phyloP scores from a whole-genome alignment of 2,329 filamentous ascomycete genomes.

The Calonectria fujianensis region DNA sequence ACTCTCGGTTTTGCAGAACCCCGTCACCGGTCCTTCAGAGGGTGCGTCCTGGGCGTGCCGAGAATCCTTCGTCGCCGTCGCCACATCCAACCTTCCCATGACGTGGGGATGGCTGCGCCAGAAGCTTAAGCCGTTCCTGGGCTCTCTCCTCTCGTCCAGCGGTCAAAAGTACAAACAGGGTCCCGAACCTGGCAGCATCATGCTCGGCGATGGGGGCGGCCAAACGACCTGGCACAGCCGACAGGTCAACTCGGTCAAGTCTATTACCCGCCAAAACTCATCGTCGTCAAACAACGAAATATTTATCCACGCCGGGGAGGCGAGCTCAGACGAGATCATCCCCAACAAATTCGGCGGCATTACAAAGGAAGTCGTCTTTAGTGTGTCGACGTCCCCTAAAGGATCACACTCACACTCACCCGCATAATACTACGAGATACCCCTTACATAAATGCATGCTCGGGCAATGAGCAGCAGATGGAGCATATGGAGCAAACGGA shows the following conservation, averaged over 20 bases:
- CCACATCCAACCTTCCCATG: slow-evolving; percentile 62
- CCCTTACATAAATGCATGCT: neutral
- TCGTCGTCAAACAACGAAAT: slow-evolving; percentile 25
- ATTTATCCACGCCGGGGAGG: slow-evolving; percentile 47
- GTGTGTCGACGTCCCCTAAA: slow-evolving; percentile 36
- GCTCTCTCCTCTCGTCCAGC: slow-evolving; percentile 50
- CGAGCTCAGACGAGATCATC: slow-evolving; percentile 50
- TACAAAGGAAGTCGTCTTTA: slow-evolving; percentile 50
- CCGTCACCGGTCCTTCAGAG: slow-evolving; percentile 57
- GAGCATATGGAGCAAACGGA: slow-evolving; percentile 24
- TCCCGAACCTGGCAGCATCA: slow-evolving; percentile 50
- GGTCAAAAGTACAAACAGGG: slow-evolving; percentile 49
- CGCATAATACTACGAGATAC: slow-evolving; percentile 11
- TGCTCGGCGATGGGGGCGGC: slow-evolving; percentile 46
- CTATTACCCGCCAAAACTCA: slow-evolving; percentile 17
- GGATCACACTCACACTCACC: slow-evolving; percentile 4
- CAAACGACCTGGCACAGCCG: slow-evolving; percentile 46
- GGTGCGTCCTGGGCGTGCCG: slow-evolving; percentile 62
- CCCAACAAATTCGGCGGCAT: slow-evolving; percentile 28
- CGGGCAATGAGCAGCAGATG: neutral
- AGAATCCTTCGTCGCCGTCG: slow-evolving; percentile 63
- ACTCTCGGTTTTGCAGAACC: slow-evolving; percentile 54
- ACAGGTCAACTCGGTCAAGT: slow-evolving; percentile 39
- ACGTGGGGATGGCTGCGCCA: slow-evolving; percentile 54
- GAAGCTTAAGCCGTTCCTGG: slow-evolving; percentile 52